Percentiles rank a stretch among this genome's conserved stretches.
Conservation (phyloP, 176 grass and related monocot species). For the Musa itinerans region DNA sequence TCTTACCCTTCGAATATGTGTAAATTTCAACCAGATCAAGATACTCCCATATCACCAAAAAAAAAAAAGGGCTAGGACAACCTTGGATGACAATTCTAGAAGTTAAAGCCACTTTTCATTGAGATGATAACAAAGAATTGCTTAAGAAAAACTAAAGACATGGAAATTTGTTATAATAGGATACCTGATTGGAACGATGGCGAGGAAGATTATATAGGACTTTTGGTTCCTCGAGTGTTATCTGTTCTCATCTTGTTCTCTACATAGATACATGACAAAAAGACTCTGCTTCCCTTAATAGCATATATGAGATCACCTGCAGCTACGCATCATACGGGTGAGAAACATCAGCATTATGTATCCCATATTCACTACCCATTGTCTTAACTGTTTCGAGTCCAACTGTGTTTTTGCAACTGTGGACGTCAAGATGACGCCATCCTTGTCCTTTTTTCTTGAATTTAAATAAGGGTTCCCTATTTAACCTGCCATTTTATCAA, state of each 20-base stretch:
- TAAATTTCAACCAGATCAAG: too few relatives aligned
- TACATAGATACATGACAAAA: conserved; percentile 87
- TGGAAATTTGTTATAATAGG: background rate
- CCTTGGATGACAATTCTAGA: background rate
- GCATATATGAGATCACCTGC: conserved; percentile 95
- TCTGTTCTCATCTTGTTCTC: conserved; percentile 94
- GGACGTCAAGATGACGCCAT: conserved; percentile 93
- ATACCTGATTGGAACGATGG: conserved; percentile 80
- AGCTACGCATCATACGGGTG: conserved; percentile 69
- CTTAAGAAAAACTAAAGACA: background rate
- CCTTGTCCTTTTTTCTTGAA: conserved; percentile 83
- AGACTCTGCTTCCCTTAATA: conserved; percentile 90
- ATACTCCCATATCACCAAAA: too few relatives aligned
- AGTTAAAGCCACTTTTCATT: background rate
- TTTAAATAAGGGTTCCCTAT: conserved; percentile 87
- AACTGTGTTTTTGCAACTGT: conserved; percentile 74
- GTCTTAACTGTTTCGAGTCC: conserved; percentile 92
- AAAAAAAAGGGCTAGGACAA: background rate
- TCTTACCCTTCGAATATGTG: too few relatives aligned
- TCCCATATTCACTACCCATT: conserved; percentile 90
- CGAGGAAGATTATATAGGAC: conserved; percentile 93
- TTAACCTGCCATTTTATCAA: conserved; percentile 55
- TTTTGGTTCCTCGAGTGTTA: conserved; percentile 88
- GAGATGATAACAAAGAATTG: background rate
- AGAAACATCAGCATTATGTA: conserved; percentile 89